Conservation (phyloP, 2,329 filamentous ascomycete species). For the Basipetospora chlamydospora region DNA sequence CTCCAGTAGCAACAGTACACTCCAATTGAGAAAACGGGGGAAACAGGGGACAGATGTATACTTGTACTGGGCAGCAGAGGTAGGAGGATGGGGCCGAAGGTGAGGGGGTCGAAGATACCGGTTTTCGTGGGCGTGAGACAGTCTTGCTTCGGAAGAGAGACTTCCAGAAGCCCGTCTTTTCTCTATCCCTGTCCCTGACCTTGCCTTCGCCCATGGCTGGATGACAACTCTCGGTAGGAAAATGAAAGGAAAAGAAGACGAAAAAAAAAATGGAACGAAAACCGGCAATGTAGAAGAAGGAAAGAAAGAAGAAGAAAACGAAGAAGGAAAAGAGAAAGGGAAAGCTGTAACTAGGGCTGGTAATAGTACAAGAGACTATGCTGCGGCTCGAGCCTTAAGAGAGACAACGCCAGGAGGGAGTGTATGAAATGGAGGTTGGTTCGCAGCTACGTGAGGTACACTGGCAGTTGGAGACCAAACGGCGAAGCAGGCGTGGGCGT, state of each 20-base stretch:
- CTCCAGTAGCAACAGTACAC: too few relatives aligned
- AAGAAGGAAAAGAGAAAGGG: constrained; percentile 4
- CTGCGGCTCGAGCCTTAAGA: too few relatives aligned
- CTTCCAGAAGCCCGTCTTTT: constrained; percentile 32
- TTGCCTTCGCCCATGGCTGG: constrained; percentile 1
- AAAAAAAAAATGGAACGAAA: not conserved
- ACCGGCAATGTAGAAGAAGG: not conserved
- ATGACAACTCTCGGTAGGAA: not conserved
- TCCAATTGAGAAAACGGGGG: too few relatives aligned
- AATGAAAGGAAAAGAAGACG: not conserved
- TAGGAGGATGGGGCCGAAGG: too few relatives aligned
- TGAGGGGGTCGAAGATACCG: constrained; percentile 14
- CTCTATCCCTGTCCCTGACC: constrained; percentile 10
- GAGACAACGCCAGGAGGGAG: too few relatives aligned
- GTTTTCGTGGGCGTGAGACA: constrained; percentile 19
- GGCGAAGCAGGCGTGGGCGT: too few relatives aligned
- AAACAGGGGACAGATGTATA: constrained; percentile 1
- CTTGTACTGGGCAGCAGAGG: too few relatives aligned
- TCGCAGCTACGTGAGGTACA: too few relatives aligned
- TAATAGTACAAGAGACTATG: too few relatives aligned
- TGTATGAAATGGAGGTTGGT: too few relatives aligned
- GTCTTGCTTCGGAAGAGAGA: constrained; percentile 34
- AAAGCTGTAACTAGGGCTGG: not conserved
- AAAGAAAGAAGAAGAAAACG: constrained; percentile 1
- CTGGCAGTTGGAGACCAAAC: too few relatives aligned